Percentiles rank a stretch among this genome's conserved stretches.
phyloP scores from a whole-genome alignment of 345 rosid species.

The Passiflora organensis region DNA sequence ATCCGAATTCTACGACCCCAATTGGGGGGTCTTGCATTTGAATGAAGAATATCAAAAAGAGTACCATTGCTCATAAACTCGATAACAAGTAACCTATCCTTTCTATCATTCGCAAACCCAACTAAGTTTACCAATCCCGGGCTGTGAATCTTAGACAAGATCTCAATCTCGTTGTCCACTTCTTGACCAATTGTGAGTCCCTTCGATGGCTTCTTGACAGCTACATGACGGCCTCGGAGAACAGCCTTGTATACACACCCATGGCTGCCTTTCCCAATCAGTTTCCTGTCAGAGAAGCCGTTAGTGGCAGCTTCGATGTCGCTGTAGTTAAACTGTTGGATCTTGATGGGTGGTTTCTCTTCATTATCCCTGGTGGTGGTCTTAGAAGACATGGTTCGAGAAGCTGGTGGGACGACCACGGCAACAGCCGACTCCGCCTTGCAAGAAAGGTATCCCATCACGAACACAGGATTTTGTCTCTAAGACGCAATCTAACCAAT shows the following conservation, averaged over 20 bases:
- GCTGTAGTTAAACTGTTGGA: constrained; percentile 72
- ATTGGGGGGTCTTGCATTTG: constrained; percentile 48
- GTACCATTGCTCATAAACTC: constrained; percentile 95
- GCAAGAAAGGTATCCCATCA: constrained; percentile 94
- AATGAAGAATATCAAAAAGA: constrained; percentile 79
- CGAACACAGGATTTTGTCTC: neutral
- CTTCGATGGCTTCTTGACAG: constrained; percentile 76
- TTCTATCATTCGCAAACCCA: constrained; percentile 68
- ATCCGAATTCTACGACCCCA: constrained; percentile 81
- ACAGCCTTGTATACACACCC: constrained; percentile 92
- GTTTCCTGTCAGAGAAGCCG: constrained; percentile 72
- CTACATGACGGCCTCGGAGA: constrained; percentile 79
- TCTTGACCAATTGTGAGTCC: constrained; percentile 56
- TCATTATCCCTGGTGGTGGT: constrained; percentile 28
- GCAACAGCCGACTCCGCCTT: constrained; percentile 57
- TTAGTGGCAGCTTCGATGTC: constrained; percentile 92
- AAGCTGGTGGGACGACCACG: constrained; percentile 19
- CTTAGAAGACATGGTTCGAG: constrained; percentile 22
- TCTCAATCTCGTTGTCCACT: constrained; percentile 91
- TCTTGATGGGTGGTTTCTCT: constrained; percentile 58
- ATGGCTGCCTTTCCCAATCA: constrained; percentile 95
- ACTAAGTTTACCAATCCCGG: constrained; percentile 85
- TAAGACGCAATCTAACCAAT: no score
- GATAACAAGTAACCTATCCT: constrained; percentile 73
- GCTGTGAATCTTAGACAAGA: constrained; percentile 80